Base-by-base conservation (phyloP, 805 yeast genomes). In the Starmerella floricola region DNA sequence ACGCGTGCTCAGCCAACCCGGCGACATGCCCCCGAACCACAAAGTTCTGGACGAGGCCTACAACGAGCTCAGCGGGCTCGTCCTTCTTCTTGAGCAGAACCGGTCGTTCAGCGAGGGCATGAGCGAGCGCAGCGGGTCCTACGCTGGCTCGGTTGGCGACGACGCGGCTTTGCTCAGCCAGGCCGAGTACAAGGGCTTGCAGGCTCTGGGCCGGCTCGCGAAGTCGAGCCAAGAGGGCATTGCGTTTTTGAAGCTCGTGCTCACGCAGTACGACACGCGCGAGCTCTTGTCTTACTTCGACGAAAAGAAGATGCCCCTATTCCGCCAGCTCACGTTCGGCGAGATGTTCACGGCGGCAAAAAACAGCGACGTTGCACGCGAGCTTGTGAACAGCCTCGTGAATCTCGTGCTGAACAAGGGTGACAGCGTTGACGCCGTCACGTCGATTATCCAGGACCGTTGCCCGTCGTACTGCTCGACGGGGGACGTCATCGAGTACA, bases 401-500 rank as follows among this genome's bases (percentile, higher is more conserved):
- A 87, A 87, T 62, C 80, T 80, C 58, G 84, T 82, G 51, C 86
- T 91, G 44, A 70, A 83, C 30, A 76, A 82, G 50, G 97, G 98
- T n/a, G 88, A 84, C 3, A 81, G 94, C 0, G 88, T 91, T 34
- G 97, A 88, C 57, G 68, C 79, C 44, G 83, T 88, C 39, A 94
- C 96, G 1, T 76, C 78, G 28, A 76, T 87, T 1, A 65, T 91
- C 39, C 95, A 91, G 61, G 93, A 84, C 41, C 78, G 88, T 46
- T 91, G 98, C 66, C 94, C 94, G 1, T 77, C 94, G 0, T 91
- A 86, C 62, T 91, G 97, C 56, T 84, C 96, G 0, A 76, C 94
- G 13, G 84, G 81, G 51, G 98, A 91, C 61, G 95, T 91, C 21
- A 71, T 86, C 46, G 83, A 91, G 12, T 91, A 87, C 68, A 81